A percentile compares a stretch with the other conserved stretches of the same genome.
phyloP scores from a whole-genome alignment of 768 basidiomycete species.

The Lactarius akahatsu region DNA sequence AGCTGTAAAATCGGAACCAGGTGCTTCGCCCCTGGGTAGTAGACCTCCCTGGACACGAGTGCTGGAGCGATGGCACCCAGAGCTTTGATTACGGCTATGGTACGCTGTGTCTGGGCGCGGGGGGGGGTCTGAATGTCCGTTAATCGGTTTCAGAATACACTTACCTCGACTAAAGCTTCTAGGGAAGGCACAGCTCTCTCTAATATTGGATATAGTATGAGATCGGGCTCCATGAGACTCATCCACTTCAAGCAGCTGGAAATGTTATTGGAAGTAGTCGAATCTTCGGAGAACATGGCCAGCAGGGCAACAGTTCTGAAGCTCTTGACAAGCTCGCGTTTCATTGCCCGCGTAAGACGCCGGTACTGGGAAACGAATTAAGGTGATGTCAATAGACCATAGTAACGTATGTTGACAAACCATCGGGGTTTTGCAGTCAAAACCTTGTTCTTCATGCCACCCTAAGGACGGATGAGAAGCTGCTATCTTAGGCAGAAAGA shows the following conservation, averaged over 20 bases:
- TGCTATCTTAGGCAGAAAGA: background rate
- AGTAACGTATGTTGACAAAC: conserved; percentile 36
- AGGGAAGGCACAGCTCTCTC: conserved; percentile 84
- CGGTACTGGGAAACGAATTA: conserved; percentile 49
- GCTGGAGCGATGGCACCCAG: conserved; percentile 78
- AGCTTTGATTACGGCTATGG: conserved; percentile 82
- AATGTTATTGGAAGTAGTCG: conserved; percentile 68
- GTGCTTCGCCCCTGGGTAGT: conserved; percentile 80
- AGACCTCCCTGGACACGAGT: conserved; percentile 74
- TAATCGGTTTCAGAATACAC: conserved; percentile 22
- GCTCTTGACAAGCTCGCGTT: conserved; percentile 78
- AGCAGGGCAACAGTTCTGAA: conserved; percentile 79
- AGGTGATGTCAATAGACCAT: background rate
- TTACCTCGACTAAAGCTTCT: conserved; percentile 83
- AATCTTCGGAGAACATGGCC: conserved; percentile 89
- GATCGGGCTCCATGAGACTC: conserved; percentile 81
- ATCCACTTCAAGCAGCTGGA: conserved; percentile 80
- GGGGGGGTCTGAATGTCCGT: conserved; percentile 2
- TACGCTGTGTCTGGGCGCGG: conserved; percentile 67
- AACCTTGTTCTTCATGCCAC: conserved; percentile 75
- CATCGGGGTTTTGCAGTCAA: conserved; percentile 77
- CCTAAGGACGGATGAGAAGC: conserved; percentile 40
- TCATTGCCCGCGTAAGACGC: conserved; percentile 75
- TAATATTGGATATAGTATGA: conserved; percentile 77
- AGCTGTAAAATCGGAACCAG: conserved; percentile 77